Conservation (phyloP, 495 filamentous ascomycete species). For the Penicillium odoratum region DNA sequence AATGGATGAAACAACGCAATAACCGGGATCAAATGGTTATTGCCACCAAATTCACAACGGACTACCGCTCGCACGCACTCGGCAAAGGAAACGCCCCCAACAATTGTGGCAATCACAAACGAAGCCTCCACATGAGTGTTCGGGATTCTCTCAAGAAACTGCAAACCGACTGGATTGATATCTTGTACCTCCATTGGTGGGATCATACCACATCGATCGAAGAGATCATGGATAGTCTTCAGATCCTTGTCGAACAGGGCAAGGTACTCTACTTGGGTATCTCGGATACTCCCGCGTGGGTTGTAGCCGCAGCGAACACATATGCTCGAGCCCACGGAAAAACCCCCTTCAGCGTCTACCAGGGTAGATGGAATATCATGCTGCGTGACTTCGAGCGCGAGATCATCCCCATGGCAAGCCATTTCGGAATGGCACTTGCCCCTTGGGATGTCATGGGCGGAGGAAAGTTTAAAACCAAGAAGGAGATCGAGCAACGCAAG, state of each 20-base stretch:
- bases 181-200: slow-evolving; percentile 66
- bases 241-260: slow-evolving; percentile 56
- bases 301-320: slow-evolving; percentile 65
- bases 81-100: slow-evolving; percentile 52
- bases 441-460: slow-evolving; percentile 65
- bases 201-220: slow-evolving; percentile 62
- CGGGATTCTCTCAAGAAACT: slow-evolving; percentile 56
- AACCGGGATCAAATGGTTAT: slow-evolving; percentile 65
- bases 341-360: slow-evolving; percentile 65
- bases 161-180: slow-evolving; percentile 65
- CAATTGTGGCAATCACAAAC: slow-evolving; percentile 50
- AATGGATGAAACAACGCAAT: slow-evolving; percentile 62
- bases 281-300: slow-evolving; percentile 68
- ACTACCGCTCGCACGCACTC: slow-evolving; percentile 26
- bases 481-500: no score
- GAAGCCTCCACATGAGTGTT: slow-evolving; percentile 55
- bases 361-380: slow-evolving; percentile 62
- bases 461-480: slow-evolving; percentile 29
- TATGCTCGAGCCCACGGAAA: slow-evolving; percentile 63
- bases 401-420: slow-evolving; percentile 63
- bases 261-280: slow-evolving; percentile 74
- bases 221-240: slow-evolving; percentile 71
- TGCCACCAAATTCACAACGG: slow-evolving; percentile 68
- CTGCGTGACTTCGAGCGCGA: slow-evolving; percentile 67
- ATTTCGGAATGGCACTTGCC: slow-evolving; percentile 66